Percentiles rank a stretch among this genome's conserved stretches.
Evolutionary conservation across 768 basidiomycete genomes (phyloP).

Genomic region (Scleroderma citrinum): DNA sequence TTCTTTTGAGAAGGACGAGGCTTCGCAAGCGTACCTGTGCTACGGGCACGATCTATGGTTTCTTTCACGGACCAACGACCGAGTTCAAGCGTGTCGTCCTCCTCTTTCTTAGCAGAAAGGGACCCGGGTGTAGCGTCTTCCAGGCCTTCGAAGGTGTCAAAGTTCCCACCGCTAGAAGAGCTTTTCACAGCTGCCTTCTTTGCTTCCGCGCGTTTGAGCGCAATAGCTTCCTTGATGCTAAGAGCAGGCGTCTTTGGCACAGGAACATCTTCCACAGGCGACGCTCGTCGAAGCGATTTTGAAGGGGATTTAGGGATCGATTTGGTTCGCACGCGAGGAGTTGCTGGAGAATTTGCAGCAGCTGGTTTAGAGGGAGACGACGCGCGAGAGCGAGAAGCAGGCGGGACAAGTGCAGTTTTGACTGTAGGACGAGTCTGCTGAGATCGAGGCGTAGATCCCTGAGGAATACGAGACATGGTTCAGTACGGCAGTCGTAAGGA

Average conservation of each 20-base stretch:
- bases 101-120: slow-evolving; percentile 30
- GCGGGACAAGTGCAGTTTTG: slow-evolving; percentile 22
- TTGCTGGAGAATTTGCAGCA: slow-evolving; percentile 18
- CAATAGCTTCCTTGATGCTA: slow-evolving; percentile 74
- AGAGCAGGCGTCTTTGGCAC: slow-evolving; percentile 30
- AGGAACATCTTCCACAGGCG: slow-evolving; percentile 16
- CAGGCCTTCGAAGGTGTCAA: slow-evolving; percentile 35
- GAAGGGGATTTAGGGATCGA: slow-evolving; percentile 32
- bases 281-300: slow-evolving; percentile 21
- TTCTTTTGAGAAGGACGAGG: slow-evolving; percentile 32
- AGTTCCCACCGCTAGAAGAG: slow-evolving; percentile 17
- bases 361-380: slow-evolving; percentile 26
- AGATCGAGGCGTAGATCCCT: slow-evolving; percentile 26
- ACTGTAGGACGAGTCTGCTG: slow-evolving; percentile 16
- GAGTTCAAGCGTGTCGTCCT: slow-evolving; percentile 40
- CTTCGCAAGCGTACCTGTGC: slow-evolving; percentile 52
- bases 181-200: slow-evolving; percentile 45
- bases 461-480: slow-evolving; percentile 39
- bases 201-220: slow-evolving; percentile 70
- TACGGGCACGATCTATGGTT: slow-evolving; percentile 71
- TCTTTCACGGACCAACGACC: slow-evolving; percentile 67
- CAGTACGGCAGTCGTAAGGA: neutral
- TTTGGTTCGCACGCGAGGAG: slow-evolving; percentile 32
- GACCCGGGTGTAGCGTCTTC: slow-evolving; percentile 43
- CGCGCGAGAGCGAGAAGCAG: slow-evolving; percentile 27